phyloP scores from a whole-genome alignment of 192 early-diverging fungal genomes.

The Podila verticillata region DNA sequence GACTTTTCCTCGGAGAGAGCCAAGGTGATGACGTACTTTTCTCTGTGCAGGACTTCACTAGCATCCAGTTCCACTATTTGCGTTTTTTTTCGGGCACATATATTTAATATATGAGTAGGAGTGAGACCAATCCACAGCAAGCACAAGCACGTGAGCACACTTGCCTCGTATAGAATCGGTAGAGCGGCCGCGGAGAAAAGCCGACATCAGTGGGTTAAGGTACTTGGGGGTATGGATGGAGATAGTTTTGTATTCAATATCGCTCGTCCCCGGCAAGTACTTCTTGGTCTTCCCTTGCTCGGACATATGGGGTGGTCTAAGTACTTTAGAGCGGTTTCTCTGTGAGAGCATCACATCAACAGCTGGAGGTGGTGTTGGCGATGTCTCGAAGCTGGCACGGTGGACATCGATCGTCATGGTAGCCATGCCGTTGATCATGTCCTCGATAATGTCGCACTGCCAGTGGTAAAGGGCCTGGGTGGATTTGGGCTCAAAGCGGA shows the following conservation, averaged over 20 bases:
- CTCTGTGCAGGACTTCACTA: background rate
- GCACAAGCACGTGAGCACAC: background rate
- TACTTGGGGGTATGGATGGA: constrained; percentile 9
- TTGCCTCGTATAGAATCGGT: constrained; percentile 6
- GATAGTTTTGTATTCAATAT: constrained; percentile 16
- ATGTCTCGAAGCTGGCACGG: background rate
- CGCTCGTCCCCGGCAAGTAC: background rate
- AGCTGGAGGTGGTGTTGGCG: background rate
- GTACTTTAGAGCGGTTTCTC: background rate
- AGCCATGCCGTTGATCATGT: constrained; percentile 37
- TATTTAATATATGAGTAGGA: background rate
- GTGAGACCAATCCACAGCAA: background rate
- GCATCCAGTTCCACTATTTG: constrained; percentile 26
- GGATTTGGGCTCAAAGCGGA: constrained; percentile 16
- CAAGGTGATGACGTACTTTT: constrained; percentile 15
- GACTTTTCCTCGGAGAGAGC: constrained; percentile 18
- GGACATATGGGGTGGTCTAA: background rate
- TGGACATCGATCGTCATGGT: constrained; percentile 19
- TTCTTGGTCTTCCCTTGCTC: background rate
- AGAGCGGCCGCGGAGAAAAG: background rate
- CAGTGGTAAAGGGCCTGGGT: constrained; percentile 2
- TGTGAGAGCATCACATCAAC: background rate
- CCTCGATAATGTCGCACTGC: constrained; percentile 19
- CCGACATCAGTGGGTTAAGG: constrained; percentile 1
- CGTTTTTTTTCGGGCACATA: no score